Evolutionary conservation across 1,139 yeast genomes (phyloP), one percentile per base, ranked within the genome.

Genomic region (Scheffersomyces lignicola): DNA sequence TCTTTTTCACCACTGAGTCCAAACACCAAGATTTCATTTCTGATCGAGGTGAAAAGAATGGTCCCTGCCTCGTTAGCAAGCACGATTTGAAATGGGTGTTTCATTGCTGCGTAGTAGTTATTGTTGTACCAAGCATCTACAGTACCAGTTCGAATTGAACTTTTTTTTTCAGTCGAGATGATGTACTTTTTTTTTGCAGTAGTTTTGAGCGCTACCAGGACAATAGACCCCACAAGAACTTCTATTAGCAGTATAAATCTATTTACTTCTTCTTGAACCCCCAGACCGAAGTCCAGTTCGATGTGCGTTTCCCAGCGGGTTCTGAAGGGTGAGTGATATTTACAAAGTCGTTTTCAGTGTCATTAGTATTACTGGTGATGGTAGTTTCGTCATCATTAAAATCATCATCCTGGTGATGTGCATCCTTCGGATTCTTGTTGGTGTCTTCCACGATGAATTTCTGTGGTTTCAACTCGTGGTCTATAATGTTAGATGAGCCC

Each of bases 41-140:
- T 78, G 3, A 77, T 73, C 1, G 83, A 67, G 0, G 76, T 71
- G 56, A 75, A 81, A 14, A 84, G 54, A 26, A 69, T 58, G 2
- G 65, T 56, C 1, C 80, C 79, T 16, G 60, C 54, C 7, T 52
- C 50, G 47, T 65, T 72, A 13, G 74, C 50, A 7, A 70, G 52
- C 3, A 80, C 54, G 31, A 75, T 66, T 51, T 83, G 90, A 52
- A 78, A 76, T 21, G 92, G 92, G 49, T 83, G 90, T 51, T 79
- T 79, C 79, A 82, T 71, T 6, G 24, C n/a, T 27, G 11, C 5
- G 26, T 5, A 9, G 10, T 6, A 14, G 9, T 23, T 9, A 23
- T 9, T 6, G 9, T 6, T 12, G 14, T 23, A 23, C 26, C 26
- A 23, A 9, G n/a, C n/a, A 20, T 20, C n/a, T 9, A 11, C 7